Percentiles rank a stretch among this genome's conserved stretches.
Conservation (phyloP, 495 filamentous ascomycete species). For the Aspergillus heteromorphus region DNA sequence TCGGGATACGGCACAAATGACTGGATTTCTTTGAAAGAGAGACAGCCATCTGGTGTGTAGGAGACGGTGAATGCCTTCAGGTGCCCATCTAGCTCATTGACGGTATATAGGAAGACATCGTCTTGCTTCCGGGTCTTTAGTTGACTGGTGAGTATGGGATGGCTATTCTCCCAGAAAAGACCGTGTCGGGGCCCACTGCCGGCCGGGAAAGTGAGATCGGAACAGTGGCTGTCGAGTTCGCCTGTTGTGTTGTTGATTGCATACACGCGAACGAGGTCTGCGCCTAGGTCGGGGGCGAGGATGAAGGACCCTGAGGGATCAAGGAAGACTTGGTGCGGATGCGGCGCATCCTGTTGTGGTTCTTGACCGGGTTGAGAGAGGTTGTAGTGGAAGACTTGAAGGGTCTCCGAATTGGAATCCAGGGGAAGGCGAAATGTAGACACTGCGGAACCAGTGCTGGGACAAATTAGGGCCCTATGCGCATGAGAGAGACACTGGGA, state of each 20-base stretch:
- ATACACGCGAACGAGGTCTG: constrained; percentile 65
- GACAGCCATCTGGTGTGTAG: constrained; percentile 43
- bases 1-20: constrained; percentile 27
- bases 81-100: constrained; percentile 56
- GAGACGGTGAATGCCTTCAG: constrained; percentile 53
- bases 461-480: background rate
- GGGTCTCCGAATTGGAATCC: constrained; percentile 10
- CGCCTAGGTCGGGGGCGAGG: constrained; percentile 65
- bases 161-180: constrained; percentile 43
- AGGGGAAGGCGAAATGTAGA: constrained; percentile 36
- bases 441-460: constrained; percentile 29
- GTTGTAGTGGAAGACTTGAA: constrained; percentile 50
- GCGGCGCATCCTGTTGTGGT: constrained; percentile 59
- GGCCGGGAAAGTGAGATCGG: constrained; percentile 25
- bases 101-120: constrained; percentile 52
- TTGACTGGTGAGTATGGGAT: constrained; percentile 4
- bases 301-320: constrained; percentile 65
- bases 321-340: constrained; percentile 64
- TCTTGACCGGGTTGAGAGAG: constrained; percentile 42
- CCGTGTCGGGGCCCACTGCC: constrained; percentile 67
- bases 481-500: background rate
- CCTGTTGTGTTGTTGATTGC: constrained; percentile 41
- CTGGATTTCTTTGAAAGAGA: constrained; percentile 34
- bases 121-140: constrained; percentile 6
- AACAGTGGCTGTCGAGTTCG: constrained; percentile 19